Evolutionary conservation across 192 early-diverging fungal genomes (phyloP).

Genomic region (Funneliformis mosseae): DNA sequence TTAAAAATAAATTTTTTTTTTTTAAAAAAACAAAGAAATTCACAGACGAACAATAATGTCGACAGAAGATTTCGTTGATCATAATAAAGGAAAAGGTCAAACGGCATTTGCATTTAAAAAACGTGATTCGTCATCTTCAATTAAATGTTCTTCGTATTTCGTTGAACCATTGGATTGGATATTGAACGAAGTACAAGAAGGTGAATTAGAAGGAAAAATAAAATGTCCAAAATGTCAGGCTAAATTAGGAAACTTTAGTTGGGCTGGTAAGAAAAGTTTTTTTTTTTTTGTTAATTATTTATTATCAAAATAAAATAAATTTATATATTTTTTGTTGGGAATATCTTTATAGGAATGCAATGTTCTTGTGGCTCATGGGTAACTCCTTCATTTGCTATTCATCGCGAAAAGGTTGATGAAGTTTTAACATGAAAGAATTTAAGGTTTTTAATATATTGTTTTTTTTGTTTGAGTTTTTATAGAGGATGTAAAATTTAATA

Average conservation of each 20-base stretch:
- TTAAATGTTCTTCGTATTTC: slow-evolving; percentile 72
- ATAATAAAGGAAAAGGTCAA: slow-evolving; percentile 72
- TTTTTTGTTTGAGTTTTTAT: too few relatives aligned
- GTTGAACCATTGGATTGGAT: slow-evolving; percentile 88
- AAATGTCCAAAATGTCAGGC: slow-evolving; percentile 77
- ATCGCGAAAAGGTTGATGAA: slow-evolving; percentile 75
- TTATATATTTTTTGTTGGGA: background rate
- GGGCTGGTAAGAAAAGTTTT: slow-evolving; percentile 58
- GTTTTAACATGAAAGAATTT: background rate
- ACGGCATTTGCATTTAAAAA: slow-evolving; percentile 73
- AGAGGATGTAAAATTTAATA: too few relatives aligned
- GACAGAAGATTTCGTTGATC: slow-evolving; percentile 66
- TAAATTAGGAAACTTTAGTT: slow-evolving; percentile 80
- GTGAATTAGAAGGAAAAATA: slow-evolving; percentile 64
- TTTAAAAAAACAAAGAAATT: background rate
- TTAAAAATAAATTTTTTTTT: background rate
- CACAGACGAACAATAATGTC: slow-evolving; percentile 60
- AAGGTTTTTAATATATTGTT: background rate
- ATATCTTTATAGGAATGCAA: slow-evolving; percentile 44
- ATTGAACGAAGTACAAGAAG: slow-evolving; percentile 47
- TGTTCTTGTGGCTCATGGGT: slow-evolving; percentile 85
- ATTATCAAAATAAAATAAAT: slow-evolving; percentile 3
- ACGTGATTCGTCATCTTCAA: slow-evolving; percentile 49
- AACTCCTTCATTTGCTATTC: slow-evolving; percentile 78
- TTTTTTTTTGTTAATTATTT: background rate